Evolutionary conservation across 2,329 filamentous ascomycete genomes (phyloP), one percentile per base, ranked within the genome.

Genomic region (Teratosphaeria zuluensis): DNA sequence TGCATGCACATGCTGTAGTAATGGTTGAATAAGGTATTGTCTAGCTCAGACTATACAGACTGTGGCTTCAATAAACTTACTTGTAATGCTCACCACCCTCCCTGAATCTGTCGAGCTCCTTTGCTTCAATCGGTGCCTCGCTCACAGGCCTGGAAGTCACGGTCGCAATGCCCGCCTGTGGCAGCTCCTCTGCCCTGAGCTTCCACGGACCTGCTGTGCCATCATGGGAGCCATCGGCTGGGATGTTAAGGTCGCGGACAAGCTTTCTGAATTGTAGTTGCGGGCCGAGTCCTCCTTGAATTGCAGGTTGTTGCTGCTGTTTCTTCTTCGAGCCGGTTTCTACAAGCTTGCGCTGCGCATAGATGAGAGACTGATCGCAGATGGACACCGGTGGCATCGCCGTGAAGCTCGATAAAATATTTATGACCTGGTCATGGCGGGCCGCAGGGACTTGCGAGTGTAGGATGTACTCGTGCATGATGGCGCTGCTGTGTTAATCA

Each of bases 401-500:
- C 55, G 83, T 80, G 58, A 85, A 72, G 56, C 84, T 84, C 46
- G 83, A 79, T 53, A 87, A 76, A 65, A 86, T 81, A 67, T 83
- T 80, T 57, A 85, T 74, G 19, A 85, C 76, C 70, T 83, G 82
- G 68, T 81, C 75, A 74, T 85, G 82, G 66, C 83, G 81, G 46
- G 77, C 72, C 35, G 73, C 70, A 9, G 82, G 78, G 58, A 86
- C 77, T 66, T 82, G 80, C 65, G 81, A 82, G 72, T 81, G 84
- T 53, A 86, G 78, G 54, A 84, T 74, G 64, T 84, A 76, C 74
- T 86, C 83, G 72, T 86, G 82, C 83, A 86, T 85, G 60, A 62
- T 64, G 12, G 21, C 32, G 32, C 24, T 5, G 51, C 24, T 31
- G 54, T 56, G 19, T 21, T 9, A 19, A 32, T 19, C 7, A 19